Conservation (phyloP, 83 land plant species). For the Diphasiastrum complanatum region DNA sequence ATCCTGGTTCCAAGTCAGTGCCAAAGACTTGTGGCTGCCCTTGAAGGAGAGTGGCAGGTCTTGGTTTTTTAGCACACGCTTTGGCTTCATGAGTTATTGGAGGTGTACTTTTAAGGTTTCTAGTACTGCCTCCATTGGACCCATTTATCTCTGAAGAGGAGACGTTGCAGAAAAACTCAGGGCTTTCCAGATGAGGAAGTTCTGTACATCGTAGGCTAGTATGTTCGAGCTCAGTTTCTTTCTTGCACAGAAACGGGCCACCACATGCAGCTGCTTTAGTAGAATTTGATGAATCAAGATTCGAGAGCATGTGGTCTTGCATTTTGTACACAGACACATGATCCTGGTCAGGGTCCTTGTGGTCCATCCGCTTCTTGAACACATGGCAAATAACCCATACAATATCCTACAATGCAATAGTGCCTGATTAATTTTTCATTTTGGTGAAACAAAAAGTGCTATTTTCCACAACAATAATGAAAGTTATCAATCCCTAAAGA, state of each 20-base stretch:
- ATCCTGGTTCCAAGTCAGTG: no score
- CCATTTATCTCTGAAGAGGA: no score
- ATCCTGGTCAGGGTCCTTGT: constrained; percentile 9
- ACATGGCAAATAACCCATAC: constrained; percentile 75
- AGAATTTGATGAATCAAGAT: no score
- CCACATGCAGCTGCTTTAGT: constrained; percentile 27
- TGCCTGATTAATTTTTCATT: not conserved
- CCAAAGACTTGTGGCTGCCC: no score
- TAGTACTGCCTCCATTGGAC: no score
- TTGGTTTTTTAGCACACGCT: no score
- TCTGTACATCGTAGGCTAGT: constrained; percentile 19
- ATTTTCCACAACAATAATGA: not conserved
- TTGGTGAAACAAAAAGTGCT: not conserved
- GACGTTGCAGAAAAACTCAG: not conserved
- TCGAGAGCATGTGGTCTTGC: not conserved
- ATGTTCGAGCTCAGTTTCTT: constrained; percentile 28
- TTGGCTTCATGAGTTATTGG: no score
- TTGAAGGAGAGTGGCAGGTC: no score
- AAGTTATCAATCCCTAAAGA: no score
- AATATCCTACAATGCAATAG: constrained; percentile 45
- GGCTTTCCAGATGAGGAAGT: constrained; percentile 57
- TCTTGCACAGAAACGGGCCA: constrained; percentile 32
- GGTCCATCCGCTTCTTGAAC: constrained; percentile 50
- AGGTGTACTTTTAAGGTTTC: no score
- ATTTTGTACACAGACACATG: no score